Evolutionary conservation across 352 stramenopile genomes (phyloP), one percentile per base, ranked within the genome.

Genomic region (Phytophthora citricola): DNA sequence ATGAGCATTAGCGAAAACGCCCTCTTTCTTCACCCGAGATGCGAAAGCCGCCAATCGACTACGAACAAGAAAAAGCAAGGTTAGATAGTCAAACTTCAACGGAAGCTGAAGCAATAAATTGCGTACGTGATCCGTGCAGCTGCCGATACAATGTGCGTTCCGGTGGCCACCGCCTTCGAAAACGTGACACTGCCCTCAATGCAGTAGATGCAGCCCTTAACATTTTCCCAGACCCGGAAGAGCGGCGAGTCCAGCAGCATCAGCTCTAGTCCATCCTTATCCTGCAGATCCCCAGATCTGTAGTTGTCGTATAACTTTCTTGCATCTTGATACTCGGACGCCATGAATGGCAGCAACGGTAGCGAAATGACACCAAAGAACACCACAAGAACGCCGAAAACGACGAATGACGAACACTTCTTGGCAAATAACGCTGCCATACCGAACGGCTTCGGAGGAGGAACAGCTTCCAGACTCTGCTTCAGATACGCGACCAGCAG

Each of bases 401-500:
- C 76, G 4, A 89, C 55, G 39, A 85, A 90, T 29, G 83, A 93
- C 36, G 81, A 34, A 58, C 85, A 93, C n/a, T 62, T 72, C 70
- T 90, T 91, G 29, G 66, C 57, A 58, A 92, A 76, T 17, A 93
- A 75, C 24, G 74, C 75, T 60, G 71, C 32, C 46, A 79, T 66
- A 6, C 72, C 79, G 12, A 85, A 58, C 2, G 24, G 17, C 38
- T 77, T 74, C n/a, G 75, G 59, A 10, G 86, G 86, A 22, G 85
- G 82, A 45, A 91, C 63, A 31, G 52, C 63, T 10, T 90, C 46
- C 9, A 91, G 44, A 27, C 73, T 92, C 46, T 83, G 58, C 63
- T 90, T 91, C 24, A 94, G 53, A 53, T 93, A 94, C 49, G 63
- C 71, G 17, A 90, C 64, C 32, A 94, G 66, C 20, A 92, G 38